Percentiles rank a stretch among this genome's conserved stretches.
Conservation (phyloP, 805 yeast species). For the Saccharomyces eubayanus region DNA sequence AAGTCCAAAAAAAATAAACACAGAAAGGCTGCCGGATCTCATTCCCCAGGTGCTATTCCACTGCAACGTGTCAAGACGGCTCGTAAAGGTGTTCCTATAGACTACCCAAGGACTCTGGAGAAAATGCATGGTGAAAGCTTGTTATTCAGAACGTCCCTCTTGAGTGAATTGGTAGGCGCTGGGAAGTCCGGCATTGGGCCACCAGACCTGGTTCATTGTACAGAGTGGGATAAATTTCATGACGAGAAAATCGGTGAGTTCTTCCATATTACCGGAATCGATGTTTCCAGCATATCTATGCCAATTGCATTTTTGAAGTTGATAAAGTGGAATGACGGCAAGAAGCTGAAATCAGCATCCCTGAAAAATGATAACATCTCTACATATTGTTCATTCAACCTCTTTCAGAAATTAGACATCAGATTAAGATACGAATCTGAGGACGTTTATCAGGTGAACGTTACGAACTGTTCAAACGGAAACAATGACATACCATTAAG, state of each 20-base stretch:
- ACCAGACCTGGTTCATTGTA: conserved; percentile 50
- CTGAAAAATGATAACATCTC: conserved; percentile 19
- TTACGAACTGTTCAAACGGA: conserved; percentile 24
- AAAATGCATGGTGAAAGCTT: conserved; percentile 27
- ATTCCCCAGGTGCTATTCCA: background rate
- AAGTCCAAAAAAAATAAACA: background rate
- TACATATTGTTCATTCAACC: conserved; percentile 61
- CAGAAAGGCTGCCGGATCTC: background rate
- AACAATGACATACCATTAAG: conserved; percentile 28
- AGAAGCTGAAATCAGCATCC: conserved; percentile 2
- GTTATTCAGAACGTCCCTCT: conserved; percentile 17
- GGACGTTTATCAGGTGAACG: conserved; percentile 25
- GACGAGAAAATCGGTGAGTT: conserved; percentile 43
- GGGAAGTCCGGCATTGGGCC: conserved; percentile 50
- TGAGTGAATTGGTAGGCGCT: conserved; percentile 11
- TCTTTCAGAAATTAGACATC: conserved; percentile 62
- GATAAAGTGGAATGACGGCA: conserved; percentile 18
- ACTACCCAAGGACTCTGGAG: conserved; percentile 26
- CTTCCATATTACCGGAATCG: conserved; percentile 42
- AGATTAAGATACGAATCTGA: conserved; percentile 45
- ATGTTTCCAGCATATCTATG: conserved; percentile 37
- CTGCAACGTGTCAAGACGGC: background rate
- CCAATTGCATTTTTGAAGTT: conserved; percentile 43
- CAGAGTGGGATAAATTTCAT: conserved; percentile 35
- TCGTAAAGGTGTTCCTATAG: conserved; percentile 1